phyloP scores from a whole-genome alignment of 2,329 filamentous ascomycete genomes.

The Reticulascus tulasneorum region DNA sequence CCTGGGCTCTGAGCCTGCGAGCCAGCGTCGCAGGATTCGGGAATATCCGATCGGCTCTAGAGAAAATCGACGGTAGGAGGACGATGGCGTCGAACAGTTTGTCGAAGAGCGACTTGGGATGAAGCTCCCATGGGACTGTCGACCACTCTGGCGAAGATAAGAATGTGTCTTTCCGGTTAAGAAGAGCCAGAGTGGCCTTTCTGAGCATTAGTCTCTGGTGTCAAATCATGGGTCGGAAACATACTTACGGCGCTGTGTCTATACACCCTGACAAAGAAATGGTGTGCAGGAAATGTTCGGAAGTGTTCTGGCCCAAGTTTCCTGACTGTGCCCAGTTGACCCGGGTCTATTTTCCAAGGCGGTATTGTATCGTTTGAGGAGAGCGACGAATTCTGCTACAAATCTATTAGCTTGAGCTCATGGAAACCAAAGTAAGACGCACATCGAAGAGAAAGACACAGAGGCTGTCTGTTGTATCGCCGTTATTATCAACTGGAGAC shows the following conservation, averaged over 20 bases:
- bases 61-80: conserved; percentile 43
- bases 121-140: conserved; percentile 45
- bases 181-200: conserved; percentile 43
- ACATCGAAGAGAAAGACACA: conserved; percentile 54
- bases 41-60: conserved; percentile 38
- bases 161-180: conserved; percentile 47
- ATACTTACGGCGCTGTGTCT: conserved; percentile 47
- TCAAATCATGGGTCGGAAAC: neutral
- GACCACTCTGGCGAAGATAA: conserved; percentile 50
- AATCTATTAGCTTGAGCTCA: neutral
- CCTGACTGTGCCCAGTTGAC: conserved; percentile 31
- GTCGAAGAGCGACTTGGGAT: conserved; percentile 49
- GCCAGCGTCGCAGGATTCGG: conserved; percentile 33
- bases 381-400: conserved; percentile 41
- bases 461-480: conserved; percentile 32
- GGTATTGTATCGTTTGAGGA: conserved; percentile 24
- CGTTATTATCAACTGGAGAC: conserved; percentile 24
- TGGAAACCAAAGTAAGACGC: conserved; percentile 12
- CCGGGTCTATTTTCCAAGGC: conserved; percentile 32
- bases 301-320: conserved; percentile 43
- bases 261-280: conserved; percentile 54
- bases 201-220: neutral
- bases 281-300: conserved; percentile 49
- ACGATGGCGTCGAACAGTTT: conserved; percentile 48
- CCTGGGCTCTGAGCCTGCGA: conserved; percentile 41